phyloP scores from a whole-genome alignment of 2,329 filamentous ascomycete species.

The Fusarium acutatum region DNA sequence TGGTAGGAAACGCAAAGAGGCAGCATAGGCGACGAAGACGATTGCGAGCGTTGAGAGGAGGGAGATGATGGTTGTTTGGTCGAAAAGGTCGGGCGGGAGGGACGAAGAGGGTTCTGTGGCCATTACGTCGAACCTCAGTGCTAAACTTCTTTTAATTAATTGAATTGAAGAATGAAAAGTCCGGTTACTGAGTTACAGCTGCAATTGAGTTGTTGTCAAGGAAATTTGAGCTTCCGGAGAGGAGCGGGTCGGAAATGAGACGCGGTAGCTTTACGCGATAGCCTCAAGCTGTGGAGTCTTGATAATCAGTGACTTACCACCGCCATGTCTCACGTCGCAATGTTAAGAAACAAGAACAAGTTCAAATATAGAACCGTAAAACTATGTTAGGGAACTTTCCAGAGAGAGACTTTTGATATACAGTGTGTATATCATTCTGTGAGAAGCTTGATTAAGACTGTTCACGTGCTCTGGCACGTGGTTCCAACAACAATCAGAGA shows the following conservation, averaged over 20 bases:
- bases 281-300: background rate
- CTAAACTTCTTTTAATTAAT: background rate
- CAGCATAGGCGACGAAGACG: constrained; percentile 56
- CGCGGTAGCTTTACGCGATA: background rate
- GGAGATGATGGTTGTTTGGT: constrained; percentile 67
- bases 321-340: background rate
- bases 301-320: background rate
- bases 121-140: constrained; percentile 3
- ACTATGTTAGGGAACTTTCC: background rate
- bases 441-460: background rate
- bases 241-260: constrained; percentile 9
- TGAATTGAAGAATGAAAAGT: background rate
- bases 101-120: constrained; percentile 33
- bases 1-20: constrained; percentile 59
- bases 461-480: background rate
- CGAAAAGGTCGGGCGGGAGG: constrained; percentile 65
- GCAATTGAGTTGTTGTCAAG: background rate
- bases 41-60: constrained; percentile 65
- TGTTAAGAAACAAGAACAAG: background rate
- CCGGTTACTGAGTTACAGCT: background rate
- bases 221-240: background rate
- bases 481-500: background rate
- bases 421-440: background rate
- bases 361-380: background rate
- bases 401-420: background rate